Evolutionary conservation across 805 yeast species (phyloP), one percentile per base, ranked within the genome.

Genomic region (Suhomyces prunicola): DNA sequence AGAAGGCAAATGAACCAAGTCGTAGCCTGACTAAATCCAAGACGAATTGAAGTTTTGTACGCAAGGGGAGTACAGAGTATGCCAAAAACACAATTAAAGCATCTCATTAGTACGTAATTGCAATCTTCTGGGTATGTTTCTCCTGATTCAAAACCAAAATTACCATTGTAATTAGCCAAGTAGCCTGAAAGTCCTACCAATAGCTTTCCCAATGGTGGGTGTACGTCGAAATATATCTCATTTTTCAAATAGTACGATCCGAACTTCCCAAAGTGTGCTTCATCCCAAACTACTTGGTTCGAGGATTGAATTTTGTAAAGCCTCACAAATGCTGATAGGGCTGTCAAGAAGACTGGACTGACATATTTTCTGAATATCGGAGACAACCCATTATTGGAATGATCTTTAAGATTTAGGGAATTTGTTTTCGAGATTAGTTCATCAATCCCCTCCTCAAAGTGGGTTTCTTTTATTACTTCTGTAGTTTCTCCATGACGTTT

Each of bases 261-360:
- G 66, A 88, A 88, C 66, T 87, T 87, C 44, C 94, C 96, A 67
- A 88, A 88, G 74, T 88, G 96, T 5, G 96, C 94, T 68, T 88
- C 96, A 72, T 88, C 96, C 96, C 96, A 88, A 7, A 87, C 86
- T 47, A 88, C 93, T 51, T 76, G 77, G 48, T 80, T 68, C 53
- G 84, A 78, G 31, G 71, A 69, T 22, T 81, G 84, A 48, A 88
- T 84, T 47, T 79, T 77, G 61, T 84, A 79, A 56, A 85, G 75
- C 61, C 94, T 78, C 6, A 85, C 79, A 54, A 47, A 47, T 1
- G 63, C 57, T 29, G 58, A 54, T 3, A 57, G 12, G 5, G 52
- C 35, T n/a, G 60, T 57, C 23, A 57, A 51, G 2, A 49, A 8
- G 12, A 54, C 33, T n/a, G 56, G 59, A 23, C 33, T 40, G 6